Base-by-base conservation (phyloP, 1,284 basidiomycete species). In the Porogramme epimiltina region DNA sequence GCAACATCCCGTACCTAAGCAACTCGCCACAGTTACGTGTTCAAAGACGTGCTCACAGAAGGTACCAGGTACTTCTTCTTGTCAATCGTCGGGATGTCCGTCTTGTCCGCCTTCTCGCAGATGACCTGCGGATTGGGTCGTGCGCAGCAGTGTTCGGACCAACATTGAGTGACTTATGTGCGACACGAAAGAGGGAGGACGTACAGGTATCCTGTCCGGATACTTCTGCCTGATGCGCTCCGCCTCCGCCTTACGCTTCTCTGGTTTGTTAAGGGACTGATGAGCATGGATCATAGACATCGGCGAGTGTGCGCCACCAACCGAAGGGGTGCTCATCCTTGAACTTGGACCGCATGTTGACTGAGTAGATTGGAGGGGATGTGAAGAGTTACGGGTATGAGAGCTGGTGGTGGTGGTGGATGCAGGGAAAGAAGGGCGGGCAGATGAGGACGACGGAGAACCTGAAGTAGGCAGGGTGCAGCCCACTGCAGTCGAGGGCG, bases 11-110 rank as follows among this genome's bases (percentile, higher is more conserved):
- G 28, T 31, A 13, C 52, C 44, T 49, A 9, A 49, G 57, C 34
- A 62, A 24, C 26, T 39, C 54, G 47, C 49, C 58, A 47, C 51
- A 60, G 20, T 22, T 20, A 33, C 37, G 39, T 36, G 18, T 46
- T 31, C 28, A 31, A 31, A 31, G 13, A 31, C 28, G 13, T 45
- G 70, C 85, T 62, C 66, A 95, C 93, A 47, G 95, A 96, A 47
- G 97, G 97, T 3, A 99, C 97, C 42, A 99, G 81, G 66, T 99
- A 99, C 81, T 99, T 99, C 91, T 99, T 99, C 92, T 99, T 99
- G 82, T 99, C 97, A 68, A 99, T 98, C 19, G 95, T 96, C 0
- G 95, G 94, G 69, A 99, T 98, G 74, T 99, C 97, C 51, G 95
- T 97, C 69, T 93, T 87, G 78, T 99, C 96, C 47, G 95, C 96